These are phyloP conservation scores for Colletotrichum theobromicola DNA, from an alignment of 2,329 filamentous ascomycete genomes.

Conservation along the genomic window DNA sequence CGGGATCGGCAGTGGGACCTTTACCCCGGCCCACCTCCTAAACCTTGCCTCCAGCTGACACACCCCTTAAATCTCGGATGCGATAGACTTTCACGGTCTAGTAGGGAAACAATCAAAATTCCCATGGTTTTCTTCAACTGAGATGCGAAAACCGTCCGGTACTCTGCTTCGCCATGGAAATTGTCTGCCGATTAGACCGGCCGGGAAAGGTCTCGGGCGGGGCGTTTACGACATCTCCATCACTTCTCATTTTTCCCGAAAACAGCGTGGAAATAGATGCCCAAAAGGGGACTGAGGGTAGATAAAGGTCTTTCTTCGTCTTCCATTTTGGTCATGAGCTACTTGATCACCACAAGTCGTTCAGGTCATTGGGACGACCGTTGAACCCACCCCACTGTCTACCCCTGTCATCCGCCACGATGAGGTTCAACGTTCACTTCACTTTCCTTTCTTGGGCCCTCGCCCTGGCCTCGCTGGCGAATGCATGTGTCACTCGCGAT, in stretches of 20 bases:
- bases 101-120: not conserved
- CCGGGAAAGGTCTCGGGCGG: not conserved
- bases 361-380: not conserved
- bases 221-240: not conserved
- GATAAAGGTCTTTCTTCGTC: not conserved
- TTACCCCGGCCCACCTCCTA: not conserved
- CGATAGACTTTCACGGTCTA: not conserved
- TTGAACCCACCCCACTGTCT: not conserved
- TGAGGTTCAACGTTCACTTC: not conserved
- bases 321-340: not conserved
- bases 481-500: not conserved
- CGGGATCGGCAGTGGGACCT: not conserved
- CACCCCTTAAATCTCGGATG: slow-evolving; percentile 6
- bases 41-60: not conserved
- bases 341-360: not conserved
- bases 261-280: fast-evolving
- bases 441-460: not conserved
- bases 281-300: not conserved
- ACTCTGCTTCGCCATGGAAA: not conserved
- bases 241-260: not conserved
- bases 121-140: not conserved
- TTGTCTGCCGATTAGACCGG: not conserved
- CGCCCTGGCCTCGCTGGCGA: not conserved
- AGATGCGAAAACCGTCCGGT: not conserved
- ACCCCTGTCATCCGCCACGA: not conserved